These are phyloP conservation scores for Tolypocladium nubicola DNA, from an alignment of 2,329 filamentous ascomycete species.

Conservation along the genomic window DNA sequence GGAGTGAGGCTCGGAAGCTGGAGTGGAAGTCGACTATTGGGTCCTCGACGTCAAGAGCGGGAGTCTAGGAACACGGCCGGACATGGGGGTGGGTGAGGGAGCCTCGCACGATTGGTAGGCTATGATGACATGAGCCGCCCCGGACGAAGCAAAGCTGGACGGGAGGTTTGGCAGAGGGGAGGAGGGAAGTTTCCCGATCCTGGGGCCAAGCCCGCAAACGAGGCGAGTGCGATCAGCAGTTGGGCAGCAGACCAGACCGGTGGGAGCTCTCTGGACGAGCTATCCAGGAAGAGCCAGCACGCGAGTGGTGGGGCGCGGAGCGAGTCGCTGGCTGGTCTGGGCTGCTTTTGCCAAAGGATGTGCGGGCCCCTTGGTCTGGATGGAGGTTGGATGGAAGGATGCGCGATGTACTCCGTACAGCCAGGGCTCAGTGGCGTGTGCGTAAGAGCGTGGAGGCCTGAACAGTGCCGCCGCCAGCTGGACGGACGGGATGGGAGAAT, in stretches of 20 bases:
- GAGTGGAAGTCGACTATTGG: constrained; percentile 18
- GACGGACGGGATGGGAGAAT: not conserved
- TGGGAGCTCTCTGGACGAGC: constrained; percentile 1
- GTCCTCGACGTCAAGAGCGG: constrained; percentile 14
- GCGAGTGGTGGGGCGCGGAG: constrained; percentile 2
- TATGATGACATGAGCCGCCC: constrained; percentile 6
- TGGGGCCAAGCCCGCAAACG: constrained; percentile 4
- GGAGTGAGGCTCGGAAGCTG: constrained; percentile 18
- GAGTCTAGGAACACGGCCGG: constrained; percentile 11
- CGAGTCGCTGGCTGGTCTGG: not conserved
- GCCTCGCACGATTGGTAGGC: constrained; percentile 12
- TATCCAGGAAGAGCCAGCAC: constrained; percentile 3
- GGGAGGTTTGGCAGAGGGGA: constrained; percentile 1
- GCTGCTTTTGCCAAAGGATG: not conserved
- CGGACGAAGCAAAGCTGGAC: constrained; percentile 1
- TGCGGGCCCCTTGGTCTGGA: not conserved
- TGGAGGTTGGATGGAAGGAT: not conserved
- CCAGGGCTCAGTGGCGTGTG: constrained; percentile 2
- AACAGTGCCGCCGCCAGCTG: not conserved
- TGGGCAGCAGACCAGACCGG: constrained; percentile 7
- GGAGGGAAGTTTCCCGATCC: not conserved
- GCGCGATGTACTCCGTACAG: not conserved
- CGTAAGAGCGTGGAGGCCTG: not conserved
- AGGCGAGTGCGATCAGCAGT: constrained; percentile 7
- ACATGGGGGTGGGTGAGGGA: constrained; percentile 18